Evolutionary conservation across 352 stramenopile genomes (phyloP), one percentile per base, ranked within the genome.

Genomic region (Blastocystis sp.): DNA sequence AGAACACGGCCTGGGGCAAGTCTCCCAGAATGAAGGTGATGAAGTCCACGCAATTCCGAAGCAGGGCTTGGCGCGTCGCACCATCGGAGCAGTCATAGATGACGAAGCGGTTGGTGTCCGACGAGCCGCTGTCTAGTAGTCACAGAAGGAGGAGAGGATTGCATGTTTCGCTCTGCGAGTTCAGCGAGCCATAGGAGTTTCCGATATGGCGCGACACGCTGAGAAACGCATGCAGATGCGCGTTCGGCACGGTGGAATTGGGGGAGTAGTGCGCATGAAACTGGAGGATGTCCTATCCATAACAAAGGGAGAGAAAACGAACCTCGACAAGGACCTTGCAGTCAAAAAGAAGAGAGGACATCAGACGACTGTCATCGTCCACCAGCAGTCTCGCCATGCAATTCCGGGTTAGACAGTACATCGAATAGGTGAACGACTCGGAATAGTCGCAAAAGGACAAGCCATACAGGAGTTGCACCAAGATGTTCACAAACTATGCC

Each of bases 381-480:
- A 11, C 71, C 24, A 81, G 14, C 34, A 81, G 48, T 34, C 71
- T 45, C 64, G 24, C 24, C 52, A 81, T 63, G 66, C 57, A 66
- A 34, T 81, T 81, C 3, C 71, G 48, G 38, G 71, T 38, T 24
- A 40, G 64, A 14, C 11, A n/a, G 43, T 81, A 66, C 71, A 81
- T 81, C 45, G 64, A 17, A n/a, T 24, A 66, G 0, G 71, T 81
- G 43, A 81, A 81, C 28, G 71, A 54, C 28, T 54, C n/a, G 43
- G 42, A 24, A 28, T 64, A 81, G 24, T 64, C 21, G 54, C 66
- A 54, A 66, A 81, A 81, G 17, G 71, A 81, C 17, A 81, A 81
- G 43, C 71, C 71, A 66, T 81, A 81, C 7, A 81, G 60, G 28
- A 81, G 45, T 42, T 81, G 71, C 21, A 64, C 71, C 71, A 81